Base-by-base conservation (phyloP, 2,329 filamentous ascomycete species). In the Rhynchosporium secalis region DNA sequence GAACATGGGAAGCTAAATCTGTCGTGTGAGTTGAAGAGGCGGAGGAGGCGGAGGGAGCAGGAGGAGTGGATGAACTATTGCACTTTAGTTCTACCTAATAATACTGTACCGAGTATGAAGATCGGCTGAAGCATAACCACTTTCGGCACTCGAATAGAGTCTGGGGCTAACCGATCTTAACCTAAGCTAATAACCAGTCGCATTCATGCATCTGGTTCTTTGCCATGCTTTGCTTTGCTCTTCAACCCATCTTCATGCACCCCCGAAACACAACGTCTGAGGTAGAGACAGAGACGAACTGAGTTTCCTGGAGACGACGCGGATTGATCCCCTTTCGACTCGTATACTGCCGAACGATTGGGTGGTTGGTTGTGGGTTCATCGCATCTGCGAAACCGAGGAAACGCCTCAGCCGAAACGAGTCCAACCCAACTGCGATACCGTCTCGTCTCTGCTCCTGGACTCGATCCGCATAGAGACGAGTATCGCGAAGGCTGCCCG, bases 1-100 rank as follows among this genome's bases (percentile, higher is more conserved):
- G 20, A 38, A 38, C 38, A 52, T 52, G n/a, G 49, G n/a, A 26
- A 40, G 49, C 49, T 52, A 52, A 40, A 33, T 20, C 29, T 33
- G 29, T 36, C 29, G 15, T 49, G n/a, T 36, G 33, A 36, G 33
- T 2, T 36, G 5, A 36, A 36, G 33, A 36, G 33, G 33, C 9
- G 33, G 33, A 36, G 33, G 33, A 36, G 33, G 20, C 20, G 20
- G 20, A 20, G 20, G 20, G 20, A 20, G 20, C 20, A 20, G 20
- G 29, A 7, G 26, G 48, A 36, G 31, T n/a, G 12, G 26, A 20
- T 51, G 38, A 13, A 52, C n/a, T 15, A 45, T n/a, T 45, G 3
- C 15, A 7, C 41, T 20, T 20, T 20, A 20, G 20, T 20, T 20
- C 20, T 20, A 20, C 1, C 20, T 20, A 20, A 20, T 20, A n/a